Conservation (phyloP, 306 rosid species). For the Myrica gale region DNA sequence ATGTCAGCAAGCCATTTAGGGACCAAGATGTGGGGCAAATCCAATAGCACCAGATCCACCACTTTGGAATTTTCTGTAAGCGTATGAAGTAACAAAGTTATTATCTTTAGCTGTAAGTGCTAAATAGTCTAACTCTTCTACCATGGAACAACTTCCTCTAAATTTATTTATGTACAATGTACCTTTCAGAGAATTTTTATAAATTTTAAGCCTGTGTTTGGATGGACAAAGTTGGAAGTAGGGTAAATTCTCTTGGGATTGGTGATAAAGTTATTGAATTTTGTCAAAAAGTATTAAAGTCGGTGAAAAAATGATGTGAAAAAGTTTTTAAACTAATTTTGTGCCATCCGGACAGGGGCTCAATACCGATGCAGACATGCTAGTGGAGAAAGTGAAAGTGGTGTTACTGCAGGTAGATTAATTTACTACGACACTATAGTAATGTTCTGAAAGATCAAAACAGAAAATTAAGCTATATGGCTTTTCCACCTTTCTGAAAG, state of each 20-base stretch:
- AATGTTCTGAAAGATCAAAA: not conserved
- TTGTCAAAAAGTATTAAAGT: no score
- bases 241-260: no score
- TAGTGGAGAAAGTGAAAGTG: not conserved
- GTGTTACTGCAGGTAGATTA: not conserved
- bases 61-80: slow-evolving; percentile 85
- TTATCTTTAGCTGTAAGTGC: slow-evolving; percentile 10
- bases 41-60: slow-evolving; percentile 89
- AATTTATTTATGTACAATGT: not conserved
- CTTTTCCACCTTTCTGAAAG: no score
- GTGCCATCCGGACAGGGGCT: no score
- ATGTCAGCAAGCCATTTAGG: slow-evolving; percentile 65
- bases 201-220: no score
- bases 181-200: no score
- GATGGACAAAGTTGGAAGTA: no score
- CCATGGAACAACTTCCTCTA: not conserved
- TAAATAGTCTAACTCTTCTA: not conserved
- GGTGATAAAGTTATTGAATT: no score
- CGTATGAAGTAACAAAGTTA: slow-evolving; percentile 7
- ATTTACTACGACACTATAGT: not conserved
- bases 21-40: slow-evolving; percentile 85
- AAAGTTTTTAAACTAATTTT: no score
- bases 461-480: not conserved
- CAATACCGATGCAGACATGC: not conserved
- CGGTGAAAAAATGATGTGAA: no score